Base-by-base conservation (phyloP, 2,329 filamentous ascomycete genomes). In the Trichoderma atroviride region DNA sequence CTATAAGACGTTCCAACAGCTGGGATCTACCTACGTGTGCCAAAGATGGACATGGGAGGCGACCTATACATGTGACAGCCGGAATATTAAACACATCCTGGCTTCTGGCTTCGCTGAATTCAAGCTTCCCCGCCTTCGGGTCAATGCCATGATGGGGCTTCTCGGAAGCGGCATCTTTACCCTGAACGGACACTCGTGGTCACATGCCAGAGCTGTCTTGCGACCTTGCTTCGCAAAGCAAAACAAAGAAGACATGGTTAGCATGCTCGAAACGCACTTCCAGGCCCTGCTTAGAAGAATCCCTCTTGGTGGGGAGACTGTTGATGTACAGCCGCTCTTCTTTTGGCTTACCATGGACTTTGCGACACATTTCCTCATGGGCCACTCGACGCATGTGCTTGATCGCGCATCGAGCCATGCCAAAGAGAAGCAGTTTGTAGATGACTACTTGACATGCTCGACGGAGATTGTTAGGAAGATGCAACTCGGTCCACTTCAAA, bases 61-160 rank as follows among this genome's bases (percentile, higher is more conserved):
- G 4, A 76, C 79, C 10, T 79, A 79, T 55, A 80, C 79, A 0
- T 78, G 79, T 52, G 86, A 88, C 29, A 79, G 82, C 0, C 81
- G 81, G 14, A 89, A 89, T 71, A 79, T 89, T 62, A 85, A 88
- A 72, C 82, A 86, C 1, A 80, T 89, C 3, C 80, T 89, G 1
- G 83, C 85, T 0, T 81, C 81, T 0, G 82, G 84, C 24, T 88
- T 87, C 70, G 75, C 80, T 2, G 84, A 88, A 68, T 89, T 84
- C 70, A 75, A 77, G 37, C 80, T 81, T 31, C 82, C 78, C 11
- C 74, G 73, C 40, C 72, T 80, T 70, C 76, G 83, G 19, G 75
- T 78, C 2, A 72, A 77, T 4, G 79, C 78, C 31, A 81, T 84
- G 68, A 69, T 73, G 2, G 78, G 78, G 19, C 73, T 85, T 1